Percentiles rank a stretch among this genome's conserved stretches.
These are phyloP conservation scores for Fusarium nygamai DNA, from an alignment of 2,329 filamentous ascomycete genomes.

Conservation along the genomic window DNA sequence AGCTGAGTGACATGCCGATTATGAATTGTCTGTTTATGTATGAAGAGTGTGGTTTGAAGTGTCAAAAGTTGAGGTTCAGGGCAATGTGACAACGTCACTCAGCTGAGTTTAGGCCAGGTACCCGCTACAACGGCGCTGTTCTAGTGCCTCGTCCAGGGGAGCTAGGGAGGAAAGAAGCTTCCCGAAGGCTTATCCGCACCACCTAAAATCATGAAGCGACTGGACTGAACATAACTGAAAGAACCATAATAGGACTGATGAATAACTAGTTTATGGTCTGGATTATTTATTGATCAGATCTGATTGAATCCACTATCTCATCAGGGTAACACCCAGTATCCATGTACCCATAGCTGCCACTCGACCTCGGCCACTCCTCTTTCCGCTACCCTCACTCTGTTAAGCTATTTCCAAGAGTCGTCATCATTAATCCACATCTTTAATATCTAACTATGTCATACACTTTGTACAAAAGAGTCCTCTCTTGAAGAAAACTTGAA, in stretches of 20 bases:
- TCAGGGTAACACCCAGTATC: neutral
- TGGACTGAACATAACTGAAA: neutral
- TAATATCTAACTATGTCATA: slow-evolving; percentile 37
- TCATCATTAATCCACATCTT: slow-evolving; percentile 41
- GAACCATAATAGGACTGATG: neutral
- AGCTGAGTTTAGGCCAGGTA: slow-evolving; percentile 23
- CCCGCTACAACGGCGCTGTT: slow-evolving; percentile 9
- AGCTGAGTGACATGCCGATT: slow-evolving; percentile 47
- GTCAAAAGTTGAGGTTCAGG: neutral
- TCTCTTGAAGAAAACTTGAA: neutral
- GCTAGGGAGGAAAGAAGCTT: neutral
- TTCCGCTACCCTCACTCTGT: neutral
- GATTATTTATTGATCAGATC: neutral
- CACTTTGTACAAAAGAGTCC: slow-evolving; percentile 37
- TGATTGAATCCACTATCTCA: neutral
- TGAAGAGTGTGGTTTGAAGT: neutral
- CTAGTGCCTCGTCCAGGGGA: slow-evolving; percentile 10
- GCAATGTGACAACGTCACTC: slow-evolving; percentile 16
- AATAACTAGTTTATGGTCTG: neutral
- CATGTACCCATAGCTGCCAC: neutral
- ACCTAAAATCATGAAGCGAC: neutral
- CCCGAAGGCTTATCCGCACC: slow-evolving; percentile 17
- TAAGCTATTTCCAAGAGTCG: slow-evolving; percentile 20
- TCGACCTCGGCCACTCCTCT: neutral
- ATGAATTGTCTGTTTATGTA: neutral